A percentile compares a stretch with the other conserved stretches of the same genome.
Conservation (phyloP, 192 early-diverging fungal species). For the Coemansia furcata region DNA sequence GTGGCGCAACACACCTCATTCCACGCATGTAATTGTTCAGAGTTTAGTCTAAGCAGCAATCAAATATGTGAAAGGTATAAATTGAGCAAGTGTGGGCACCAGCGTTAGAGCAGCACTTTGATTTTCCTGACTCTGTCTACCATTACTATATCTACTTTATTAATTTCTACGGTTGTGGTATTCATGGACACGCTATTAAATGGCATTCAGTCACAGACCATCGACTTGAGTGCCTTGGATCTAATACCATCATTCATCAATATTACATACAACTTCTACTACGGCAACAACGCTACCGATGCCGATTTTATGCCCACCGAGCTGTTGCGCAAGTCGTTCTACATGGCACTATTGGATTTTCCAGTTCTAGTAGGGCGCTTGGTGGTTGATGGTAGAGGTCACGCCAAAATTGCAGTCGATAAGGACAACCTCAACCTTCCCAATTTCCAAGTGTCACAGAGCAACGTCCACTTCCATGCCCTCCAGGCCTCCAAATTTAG, state of each 20-base stretch:
- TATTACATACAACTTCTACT: slow-evolving; percentile 14
- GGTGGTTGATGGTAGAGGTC: neutral
- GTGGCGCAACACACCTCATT: too few species aligned
- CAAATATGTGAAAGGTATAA: too few species aligned
- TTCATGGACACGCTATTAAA: neutral
- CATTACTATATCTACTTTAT: too few species aligned
- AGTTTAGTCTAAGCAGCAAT: too few species aligned
- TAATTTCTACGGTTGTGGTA: too few species aligned
- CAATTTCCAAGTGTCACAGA: slow-evolving; percentile 15
- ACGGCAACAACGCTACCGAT: slow-evolving; percentile 4
- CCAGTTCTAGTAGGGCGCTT: slow-evolving; percentile 22
- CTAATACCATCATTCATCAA: slow-evolving; percentile 5
- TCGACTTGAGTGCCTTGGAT: slow-evolving; percentile 15
- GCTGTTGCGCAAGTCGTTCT: slow-evolving; percentile 18
- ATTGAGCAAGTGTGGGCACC: too few species aligned
- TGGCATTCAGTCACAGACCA: slow-evolving; percentile 2
- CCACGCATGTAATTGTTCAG: too few species aligned
- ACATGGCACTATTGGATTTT: slow-evolving; percentile 12
- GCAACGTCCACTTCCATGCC: slow-evolving; percentile 4
- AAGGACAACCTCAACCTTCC: slow-evolving; percentile 22
- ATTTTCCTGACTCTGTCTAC: too few species aligned
- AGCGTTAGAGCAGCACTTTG: too few species aligned
- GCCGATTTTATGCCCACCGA: slow-evolving; percentile 21
- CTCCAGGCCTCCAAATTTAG: slow-evolving; percentile 7
- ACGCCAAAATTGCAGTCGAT: slow-evolving; percentile 1